Conservation (phyloP, 2,329 filamentous ascomycete genomes). For the Botrytis sinoallii region DNA sequence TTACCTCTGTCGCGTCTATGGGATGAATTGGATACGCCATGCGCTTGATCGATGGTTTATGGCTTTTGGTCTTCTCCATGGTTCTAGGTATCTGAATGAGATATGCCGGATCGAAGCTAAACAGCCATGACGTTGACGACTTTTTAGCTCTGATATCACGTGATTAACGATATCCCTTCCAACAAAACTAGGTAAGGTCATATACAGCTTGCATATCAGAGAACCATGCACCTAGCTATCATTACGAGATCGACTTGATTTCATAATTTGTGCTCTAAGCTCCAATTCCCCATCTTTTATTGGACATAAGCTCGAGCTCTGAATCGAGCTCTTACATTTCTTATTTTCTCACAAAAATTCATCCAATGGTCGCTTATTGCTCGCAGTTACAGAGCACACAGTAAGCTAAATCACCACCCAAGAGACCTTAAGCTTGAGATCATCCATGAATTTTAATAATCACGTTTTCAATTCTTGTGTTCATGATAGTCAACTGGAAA, state of each 20-base stretch:
- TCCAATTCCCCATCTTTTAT: background rate
- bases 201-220: background rate
- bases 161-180: background rate
- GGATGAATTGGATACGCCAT: constrained; percentile 4
- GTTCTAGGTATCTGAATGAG: background rate
- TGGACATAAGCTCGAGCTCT: background rate
- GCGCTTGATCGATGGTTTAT: background rate
- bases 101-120: background rate
- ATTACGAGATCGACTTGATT: no score
- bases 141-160: background rate
- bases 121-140: constrained; percentile 11
- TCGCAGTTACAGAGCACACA: background rate
- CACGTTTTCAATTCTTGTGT: background rate
- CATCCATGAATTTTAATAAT: background rate
- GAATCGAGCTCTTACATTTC: background rate
- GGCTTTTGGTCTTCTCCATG: background rate
- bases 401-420: background rate
- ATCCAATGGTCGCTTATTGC: background rate
- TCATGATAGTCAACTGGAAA: background rate
- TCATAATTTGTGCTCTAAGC: no score
- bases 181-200: background rate
- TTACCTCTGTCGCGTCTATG: background rate
- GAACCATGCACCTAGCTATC: background rate
- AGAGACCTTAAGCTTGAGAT: background rate
- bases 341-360: background rate